Percentiles rank a stretch among this genome's conserved stretches.
Evolutionary conservation across 768 basidiomycete genomes (phyloP).

Genomic region (Mycena metata): DNA sequence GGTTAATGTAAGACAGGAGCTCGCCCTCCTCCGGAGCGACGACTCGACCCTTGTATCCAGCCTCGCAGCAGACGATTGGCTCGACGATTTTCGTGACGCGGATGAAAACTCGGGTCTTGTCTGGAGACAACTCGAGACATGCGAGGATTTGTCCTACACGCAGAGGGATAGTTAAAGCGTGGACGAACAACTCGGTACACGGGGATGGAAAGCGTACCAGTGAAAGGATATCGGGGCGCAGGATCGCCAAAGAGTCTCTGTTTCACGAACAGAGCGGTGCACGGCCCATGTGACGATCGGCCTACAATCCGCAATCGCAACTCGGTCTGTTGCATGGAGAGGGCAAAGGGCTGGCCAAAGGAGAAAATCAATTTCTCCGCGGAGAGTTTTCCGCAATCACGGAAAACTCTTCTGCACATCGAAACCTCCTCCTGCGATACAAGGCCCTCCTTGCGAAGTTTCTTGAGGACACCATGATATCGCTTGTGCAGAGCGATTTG

Average conservation of each 20-base stretch:
- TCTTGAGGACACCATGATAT: conserved; percentile 5
- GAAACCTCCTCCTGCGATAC: neutral
- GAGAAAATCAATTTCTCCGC: conserved; percentile 3
- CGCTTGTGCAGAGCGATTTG: neutral
- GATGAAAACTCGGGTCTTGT: neutral
- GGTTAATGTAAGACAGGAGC: neutral
- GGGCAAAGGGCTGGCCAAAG: conserved; percentile 12
- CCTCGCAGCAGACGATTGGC: neutral
- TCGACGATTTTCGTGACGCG: conserved; percentile 14
- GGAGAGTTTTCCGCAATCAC: neutral
- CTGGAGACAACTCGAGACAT: conserved; percentile 21
- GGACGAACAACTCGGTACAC: neutral
- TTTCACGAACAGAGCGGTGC: neutral
- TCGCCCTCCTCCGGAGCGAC: conserved; percentile 14
- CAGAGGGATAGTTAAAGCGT: neutral
- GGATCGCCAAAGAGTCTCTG: conserved; percentile 12
- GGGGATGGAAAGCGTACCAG: conserved; percentile 3
- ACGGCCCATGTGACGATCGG: neutral
- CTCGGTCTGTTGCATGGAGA: conserved; percentile 2
- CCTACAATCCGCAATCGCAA: conserved; percentile 19
- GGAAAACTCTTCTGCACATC: conserved; percentile 4
- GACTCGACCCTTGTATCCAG: neutral
- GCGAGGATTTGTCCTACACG: conserved; percentile 14
- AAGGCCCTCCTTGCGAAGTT: conserved; percentile 3
- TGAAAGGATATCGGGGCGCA: conserved; percentile 10